Percentiles rank a stretch among this genome's conserved stretches.
phyloP scores from a whole-genome alignment of 176 grass and related monocot species.

The Triticum dicoccoides region DNA sequence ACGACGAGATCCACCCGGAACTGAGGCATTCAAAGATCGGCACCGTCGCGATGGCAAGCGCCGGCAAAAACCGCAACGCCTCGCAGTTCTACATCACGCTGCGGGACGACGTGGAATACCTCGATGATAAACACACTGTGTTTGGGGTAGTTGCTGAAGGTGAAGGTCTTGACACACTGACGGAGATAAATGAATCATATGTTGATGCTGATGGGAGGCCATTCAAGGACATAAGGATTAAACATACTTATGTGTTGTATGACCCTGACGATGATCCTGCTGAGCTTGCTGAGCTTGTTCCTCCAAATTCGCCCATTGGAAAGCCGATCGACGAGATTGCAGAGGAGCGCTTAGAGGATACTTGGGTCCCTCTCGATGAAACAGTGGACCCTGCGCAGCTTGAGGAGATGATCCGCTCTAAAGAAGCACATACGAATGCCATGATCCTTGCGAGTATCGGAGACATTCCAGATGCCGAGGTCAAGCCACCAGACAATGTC shows the following conservation, averaged over 20 bases:
- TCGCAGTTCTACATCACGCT: constrained; percentile 93
- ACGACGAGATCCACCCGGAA: constrained; percentile 74
- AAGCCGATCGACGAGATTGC: constrained; percentile 78
- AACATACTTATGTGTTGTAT: constrained; percentile 82
- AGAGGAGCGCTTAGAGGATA: constrained; percentile 81
- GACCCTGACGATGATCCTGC: constrained; percentile 88
- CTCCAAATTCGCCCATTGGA: constrained; percentile 70
- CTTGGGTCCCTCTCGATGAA: constrained; percentile 75
- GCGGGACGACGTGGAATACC: constrained; percentile 70
- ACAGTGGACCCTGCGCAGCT: constrained; percentile 54
- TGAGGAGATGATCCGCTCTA: constrained; percentile 63
- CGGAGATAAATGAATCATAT: constrained; percentile 87
- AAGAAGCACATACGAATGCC: constrained; percentile 85
- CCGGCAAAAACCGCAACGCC: constrained; percentile 79
- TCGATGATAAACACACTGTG: constrained; percentile 75
- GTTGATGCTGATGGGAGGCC: constrained; percentile 77
- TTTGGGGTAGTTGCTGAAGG: constrained; percentile 80
- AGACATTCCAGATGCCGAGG: constrained; percentile 82
- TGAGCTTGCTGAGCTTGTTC: constrained; percentile 62
- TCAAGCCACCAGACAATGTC: constrained; percentile 84
- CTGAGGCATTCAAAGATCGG: constrained; percentile 72
- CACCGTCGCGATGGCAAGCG: constrained; percentile 84
- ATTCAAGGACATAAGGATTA: constrained; percentile 94
- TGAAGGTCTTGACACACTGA: constrained; percentile 65
- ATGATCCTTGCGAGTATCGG: constrained; percentile 71